phyloP scores from a whole-genome alignment of 768 basidiomycete species.

The Auricularia sp. region DNA sequence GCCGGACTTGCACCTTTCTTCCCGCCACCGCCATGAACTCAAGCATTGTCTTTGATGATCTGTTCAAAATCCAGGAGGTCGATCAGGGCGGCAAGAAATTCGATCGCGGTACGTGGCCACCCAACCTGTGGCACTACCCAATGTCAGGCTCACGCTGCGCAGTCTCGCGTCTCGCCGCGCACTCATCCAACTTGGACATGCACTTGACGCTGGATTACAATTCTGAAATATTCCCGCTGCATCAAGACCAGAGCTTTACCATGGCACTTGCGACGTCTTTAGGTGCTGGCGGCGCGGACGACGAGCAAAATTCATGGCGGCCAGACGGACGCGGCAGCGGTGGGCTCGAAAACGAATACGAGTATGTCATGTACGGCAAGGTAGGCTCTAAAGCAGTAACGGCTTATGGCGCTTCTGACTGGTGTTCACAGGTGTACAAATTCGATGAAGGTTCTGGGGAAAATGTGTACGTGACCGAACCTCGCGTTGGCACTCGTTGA shows the following conservation, averaged over 20 bases:
- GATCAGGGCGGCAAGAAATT: constrained; percentile 96
- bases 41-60: constrained; percentile 76
- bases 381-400: constrained; percentile 30
- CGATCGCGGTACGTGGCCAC: constrained; percentile 67
- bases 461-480: constrained; percentile 56
- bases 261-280: constrained; percentile 81
- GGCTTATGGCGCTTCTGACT: neutral
- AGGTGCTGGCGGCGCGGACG: constrained; percentile 46
- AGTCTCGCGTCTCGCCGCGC: constrained; percentile 89
- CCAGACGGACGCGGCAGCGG: constrained; percentile 73
- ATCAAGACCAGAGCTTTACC: constrained; percentile 60
- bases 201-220: constrained; percentile 90
- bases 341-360: constrained; percentile 89
- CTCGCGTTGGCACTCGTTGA: neutral
- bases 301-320: constrained; percentile 65
- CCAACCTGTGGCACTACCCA: neutral
- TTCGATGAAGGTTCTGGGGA: constrained; percentile 82
- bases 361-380: constrained; percentile 99
- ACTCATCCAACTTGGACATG: constrained; percentile 89
- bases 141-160: constrained; percentile 8
- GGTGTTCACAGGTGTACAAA: constrained; percentile 72
- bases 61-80: constrained; percentile 76
- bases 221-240: constrained; percentile 75
- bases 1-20: neutral
- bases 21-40: neutral